A percentile compares a stretch with the other conserved stretches of the same genome.
Conservation (phyloP, 306 rosid genomes). For the Vigna angularis region DNA sequence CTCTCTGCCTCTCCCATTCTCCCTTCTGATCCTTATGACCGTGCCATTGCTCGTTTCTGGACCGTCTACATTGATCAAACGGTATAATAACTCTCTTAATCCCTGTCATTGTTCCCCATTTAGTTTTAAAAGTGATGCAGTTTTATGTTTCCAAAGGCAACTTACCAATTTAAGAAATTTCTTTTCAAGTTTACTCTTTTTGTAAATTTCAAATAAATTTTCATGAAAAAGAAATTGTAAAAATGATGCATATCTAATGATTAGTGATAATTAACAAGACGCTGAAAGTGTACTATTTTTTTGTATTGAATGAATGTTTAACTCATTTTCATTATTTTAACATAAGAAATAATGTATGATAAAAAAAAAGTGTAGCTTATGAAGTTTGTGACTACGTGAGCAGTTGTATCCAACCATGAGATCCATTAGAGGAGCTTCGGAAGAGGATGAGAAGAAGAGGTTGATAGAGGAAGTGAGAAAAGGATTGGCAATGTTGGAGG, state of each 20-base stretch:
- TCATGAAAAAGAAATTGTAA: too few relatives aligned
- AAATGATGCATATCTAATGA: too few relatives aligned
- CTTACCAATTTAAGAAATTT: too few relatives aligned
- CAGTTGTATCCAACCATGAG: slow-evolving; percentile 61
- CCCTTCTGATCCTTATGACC: slow-evolving; percentile 62
- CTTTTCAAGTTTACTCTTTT: too few relatives aligned
- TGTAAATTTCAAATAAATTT: too few relatives aligned
- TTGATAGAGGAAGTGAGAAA: slow-evolving; percentile 42
- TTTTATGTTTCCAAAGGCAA: too few relatives aligned
- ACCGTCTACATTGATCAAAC: slow-evolving; percentile 59
- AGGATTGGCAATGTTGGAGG: slow-evolving; percentile 54
- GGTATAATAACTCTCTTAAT: slow-evolving; percentile 34
- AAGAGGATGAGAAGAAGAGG: slow-evolving; percentile 54
- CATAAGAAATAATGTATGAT: too few relatives aligned
- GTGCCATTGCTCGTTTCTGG: slow-evolving; percentile 73
- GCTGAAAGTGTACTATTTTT: too few relatives aligned
- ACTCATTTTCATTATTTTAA: too few relatives aligned
- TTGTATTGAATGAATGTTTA: too few relatives aligned
- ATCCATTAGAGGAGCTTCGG: slow-evolving; percentile 40
- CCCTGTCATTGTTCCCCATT: neutral
- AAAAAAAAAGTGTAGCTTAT: too few relatives aligned
- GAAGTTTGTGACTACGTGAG: slow-evolving; percentile 14
- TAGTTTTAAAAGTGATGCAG: neutral
- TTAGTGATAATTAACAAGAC: too few relatives aligned
- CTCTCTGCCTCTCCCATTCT: slow-evolving; percentile 53